Percentiles rank a stretch among this genome's conserved stretches.
These are phyloP conservation scores for Colletotrichum trifolii DNA, from an alignment of 2,329 filamentous ascomycete genomes.

Conservation along the genomic window DNA sequence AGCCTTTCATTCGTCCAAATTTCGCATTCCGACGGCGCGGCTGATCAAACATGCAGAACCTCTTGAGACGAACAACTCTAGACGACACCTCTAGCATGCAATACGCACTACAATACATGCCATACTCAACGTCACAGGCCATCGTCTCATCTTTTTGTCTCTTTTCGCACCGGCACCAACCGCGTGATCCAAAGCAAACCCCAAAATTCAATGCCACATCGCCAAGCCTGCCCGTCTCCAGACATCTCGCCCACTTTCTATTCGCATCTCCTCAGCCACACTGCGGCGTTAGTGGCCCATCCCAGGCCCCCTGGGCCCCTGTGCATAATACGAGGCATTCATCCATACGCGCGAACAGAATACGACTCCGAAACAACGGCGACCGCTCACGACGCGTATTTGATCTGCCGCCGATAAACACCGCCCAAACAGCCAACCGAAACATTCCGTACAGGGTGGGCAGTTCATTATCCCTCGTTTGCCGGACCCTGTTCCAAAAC, in stretches of 20 bases:
- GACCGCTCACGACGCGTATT: background rate
- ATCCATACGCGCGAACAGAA: background rate
- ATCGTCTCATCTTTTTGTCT: too few species aligned
- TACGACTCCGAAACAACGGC: background rate
- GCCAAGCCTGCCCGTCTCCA: too few species aligned
- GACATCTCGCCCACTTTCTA: slow-evolving; percentile 23
- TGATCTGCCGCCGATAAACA: background rate
- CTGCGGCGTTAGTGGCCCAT: background rate
- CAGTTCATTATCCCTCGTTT: too few species aligned
- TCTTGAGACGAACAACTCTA: slow-evolving; percentile 25
- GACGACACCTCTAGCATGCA: too few species aligned
- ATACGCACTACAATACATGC: too few species aligned
- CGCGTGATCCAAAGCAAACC: too few species aligned
- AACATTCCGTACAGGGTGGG: background rate
- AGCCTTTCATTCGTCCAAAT: background rate
- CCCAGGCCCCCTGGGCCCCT: background rate
- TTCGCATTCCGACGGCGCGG: background rate
- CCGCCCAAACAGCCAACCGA: background rate
- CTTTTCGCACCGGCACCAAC: too few species aligned
- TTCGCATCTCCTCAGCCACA: slow-evolving; percentile 26
- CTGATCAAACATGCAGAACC: slow-evolving; percentile 16
- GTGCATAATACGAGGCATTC: background rate
- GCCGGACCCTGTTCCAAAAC: too few species aligned
- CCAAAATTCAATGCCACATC: background rate
- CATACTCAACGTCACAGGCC: slow-evolving; percentile 13